Evolutionary conservation across 2,329 filamentous ascomycete species (phyloP).

Genomic region (Mycogone perniciosa): DNA sequence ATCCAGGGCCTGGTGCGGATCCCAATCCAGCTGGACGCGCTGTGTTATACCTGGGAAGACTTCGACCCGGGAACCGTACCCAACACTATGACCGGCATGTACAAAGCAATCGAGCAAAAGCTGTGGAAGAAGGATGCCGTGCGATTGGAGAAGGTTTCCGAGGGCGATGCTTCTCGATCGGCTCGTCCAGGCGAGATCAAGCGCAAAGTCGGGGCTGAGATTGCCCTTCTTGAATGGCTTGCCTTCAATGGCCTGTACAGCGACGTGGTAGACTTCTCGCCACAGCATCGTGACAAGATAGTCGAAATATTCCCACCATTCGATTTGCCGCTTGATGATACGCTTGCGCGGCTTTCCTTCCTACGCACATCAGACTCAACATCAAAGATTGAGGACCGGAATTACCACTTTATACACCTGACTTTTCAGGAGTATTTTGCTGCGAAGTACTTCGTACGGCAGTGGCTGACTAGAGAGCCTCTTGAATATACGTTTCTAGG

Average conservation of each 20-base stretch:
- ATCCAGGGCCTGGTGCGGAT: constrained; percentile 34
- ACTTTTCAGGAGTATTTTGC: constrained; percentile 18
- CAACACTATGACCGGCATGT: constrained; percentile 14
- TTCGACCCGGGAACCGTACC: background rate
- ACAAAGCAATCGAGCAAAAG: constrained; percentile 26
- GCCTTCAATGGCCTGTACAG: constrained; percentile 25
- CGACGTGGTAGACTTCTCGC: constrained; percentile 26
- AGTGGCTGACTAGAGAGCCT: background rate
- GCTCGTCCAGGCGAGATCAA: no score
- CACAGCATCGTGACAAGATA: constrained; percentile 18
- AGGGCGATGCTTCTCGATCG: no score
- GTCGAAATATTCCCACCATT: constrained; percentile 1
- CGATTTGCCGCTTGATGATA: no score
- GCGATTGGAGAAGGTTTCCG: constrained; percentile 19
- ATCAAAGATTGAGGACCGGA: constrained; percentile 13
- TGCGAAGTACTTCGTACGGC: background rate
- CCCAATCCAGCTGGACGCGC: constrained; percentile 38
- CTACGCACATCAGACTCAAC: constrained; percentile 22
- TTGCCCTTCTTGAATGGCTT: constrained; percentile 21
- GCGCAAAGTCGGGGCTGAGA: background rate
- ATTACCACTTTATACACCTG: constrained; percentile 38
- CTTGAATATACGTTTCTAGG: constrained; percentile 15
- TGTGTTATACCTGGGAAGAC: constrained; percentile 33
- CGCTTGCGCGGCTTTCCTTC: no score
- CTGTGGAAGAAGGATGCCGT: constrained; percentile 34